Evolutionary conservation across 768 basidiomycete genomes (phyloP).

Genomic region (Suillus subluteus): DNA sequence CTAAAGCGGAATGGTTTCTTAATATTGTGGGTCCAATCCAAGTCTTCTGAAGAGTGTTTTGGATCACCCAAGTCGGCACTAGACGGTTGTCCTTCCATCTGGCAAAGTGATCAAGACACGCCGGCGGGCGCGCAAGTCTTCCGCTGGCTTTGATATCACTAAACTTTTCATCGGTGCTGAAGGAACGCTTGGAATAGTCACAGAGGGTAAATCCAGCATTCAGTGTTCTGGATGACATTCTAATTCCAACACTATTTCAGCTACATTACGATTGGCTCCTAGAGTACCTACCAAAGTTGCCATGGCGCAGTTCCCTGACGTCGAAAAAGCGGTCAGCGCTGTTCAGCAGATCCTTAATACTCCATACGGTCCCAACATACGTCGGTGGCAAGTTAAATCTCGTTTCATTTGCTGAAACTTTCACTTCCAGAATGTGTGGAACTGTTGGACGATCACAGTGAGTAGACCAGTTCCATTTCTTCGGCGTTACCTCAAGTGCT

Average conservation of each 20-base stretch:
- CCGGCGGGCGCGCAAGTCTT: slow-evolving; percentile 76
- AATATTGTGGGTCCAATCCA: slow-evolving; percentile 58
- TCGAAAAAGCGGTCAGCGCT: slow-evolving; percentile 75
- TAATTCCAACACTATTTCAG: slow-evolving; percentile 27
- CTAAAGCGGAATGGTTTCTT: slow-evolving; percentile 86
- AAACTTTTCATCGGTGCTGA: slow-evolving; percentile 92
- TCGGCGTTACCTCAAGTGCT: neutral
- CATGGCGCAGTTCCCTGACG: slow-evolving; percentile 84
- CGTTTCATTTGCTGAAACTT: slow-evolving; percentile 3
- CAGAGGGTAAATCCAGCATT: slow-evolving; percentile 61
- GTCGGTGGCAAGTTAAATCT: slow-evolving; percentile 45
- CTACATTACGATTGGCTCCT: slow-evolving; percentile 82
- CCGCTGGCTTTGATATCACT: slow-evolving; percentile 85
- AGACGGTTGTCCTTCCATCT: slow-evolving; percentile 85
- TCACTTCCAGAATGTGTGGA: slow-evolving; percentile 76
- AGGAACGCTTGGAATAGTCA: slow-evolving; percentile 89
- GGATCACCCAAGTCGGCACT: slow-evolving; percentile 36
- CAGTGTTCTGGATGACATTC: no score
- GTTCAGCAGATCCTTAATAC: slow-evolving; percentile 80
- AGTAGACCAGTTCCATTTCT: slow-evolving; percentile 20
- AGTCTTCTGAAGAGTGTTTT: slow-evolving; percentile 14
- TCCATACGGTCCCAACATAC: slow-evolving; percentile 71
- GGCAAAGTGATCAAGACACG: slow-evolving; percentile 91
- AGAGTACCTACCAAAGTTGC: slow-evolving; percentile 83
- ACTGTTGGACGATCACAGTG: slow-evolving; percentile 77